These are phyloP conservation scores for Murraya koenigii DNA, from an alignment of 345 rosid genomes.

Conservation along the genomic window DNA sequence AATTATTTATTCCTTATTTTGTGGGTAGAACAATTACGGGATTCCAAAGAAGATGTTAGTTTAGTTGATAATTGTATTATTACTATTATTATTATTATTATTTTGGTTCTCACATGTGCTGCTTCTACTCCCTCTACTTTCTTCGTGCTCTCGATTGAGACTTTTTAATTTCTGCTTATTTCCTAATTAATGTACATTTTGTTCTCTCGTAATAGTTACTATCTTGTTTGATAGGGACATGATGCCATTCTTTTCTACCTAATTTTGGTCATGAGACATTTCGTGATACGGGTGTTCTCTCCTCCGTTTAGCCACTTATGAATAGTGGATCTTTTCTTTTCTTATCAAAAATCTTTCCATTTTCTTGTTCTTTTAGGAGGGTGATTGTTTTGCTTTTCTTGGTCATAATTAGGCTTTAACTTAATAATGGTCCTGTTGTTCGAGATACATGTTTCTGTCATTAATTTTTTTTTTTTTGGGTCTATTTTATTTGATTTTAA, in stretches of 20 bases:
- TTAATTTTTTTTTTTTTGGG: neutral
- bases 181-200: too few relatives aligned
- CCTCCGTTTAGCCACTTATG: neutral
- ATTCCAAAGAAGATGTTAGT: too few relatives aligned
- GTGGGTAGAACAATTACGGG: neutral
- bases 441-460: neutral
- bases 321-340: neutral
- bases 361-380: neutral
- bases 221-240: neutral
- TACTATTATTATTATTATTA: too few relatives aligned
- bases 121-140: neutral
- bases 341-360: neutral
- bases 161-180: too few relatives aligned
- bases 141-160: neutral
- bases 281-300: neutral
- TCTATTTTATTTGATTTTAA: neutral
- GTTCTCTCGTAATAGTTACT: neutral
- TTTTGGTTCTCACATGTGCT: neutral
- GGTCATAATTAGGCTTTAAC: neutral
- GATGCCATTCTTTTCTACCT: neutral
- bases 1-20: neutral
- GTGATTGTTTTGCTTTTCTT: neutral
- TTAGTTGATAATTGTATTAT: neutral
- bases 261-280: neutral
- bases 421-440: neutral